Percentiles rank a stretch among this genome's conserved stretches.
Conservation (phyloP, 352 stramenopile species). For the Achlya hypogyna region DNA sequence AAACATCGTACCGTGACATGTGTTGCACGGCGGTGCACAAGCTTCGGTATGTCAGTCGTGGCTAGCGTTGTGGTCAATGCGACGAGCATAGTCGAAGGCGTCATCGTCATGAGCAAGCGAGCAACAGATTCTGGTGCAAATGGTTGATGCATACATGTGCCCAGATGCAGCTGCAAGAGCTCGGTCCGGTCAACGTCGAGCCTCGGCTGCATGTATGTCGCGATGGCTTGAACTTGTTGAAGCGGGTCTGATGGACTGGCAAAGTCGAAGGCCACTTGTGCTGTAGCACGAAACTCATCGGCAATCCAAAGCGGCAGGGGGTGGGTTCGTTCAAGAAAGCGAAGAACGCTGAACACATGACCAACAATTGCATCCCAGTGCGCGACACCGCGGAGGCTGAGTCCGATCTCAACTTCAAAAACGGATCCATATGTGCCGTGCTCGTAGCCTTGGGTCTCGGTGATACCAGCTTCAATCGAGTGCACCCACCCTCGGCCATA, state of each 20-base stretch:
- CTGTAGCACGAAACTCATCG: conserved; percentile 27
- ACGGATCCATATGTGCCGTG: conserved; percentile 31
- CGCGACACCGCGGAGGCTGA: conserved; percentile 26
- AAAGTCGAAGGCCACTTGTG: conserved; percentile 31
- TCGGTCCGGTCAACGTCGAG: conserved; percentile 33
- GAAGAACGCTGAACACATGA: conserved; percentile 27
- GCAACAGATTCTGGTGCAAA: conserved; percentile 45
- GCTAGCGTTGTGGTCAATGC: conserved; percentile 48
- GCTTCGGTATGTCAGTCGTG: background rate
- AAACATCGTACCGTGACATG: background rate
- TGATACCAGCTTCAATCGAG: conserved; percentile 30
- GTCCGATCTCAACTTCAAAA: conserved; percentile 34
- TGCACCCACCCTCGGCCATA: conserved; percentile 29
- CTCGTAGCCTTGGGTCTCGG: conserved; percentile 33
- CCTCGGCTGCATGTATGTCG: conserved; percentile 46
- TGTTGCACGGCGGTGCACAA: background rate
- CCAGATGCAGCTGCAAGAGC: conserved; percentile 27
- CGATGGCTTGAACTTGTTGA: conserved; percentile 35
- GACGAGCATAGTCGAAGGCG: conserved; percentile 44
- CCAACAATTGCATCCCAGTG: conserved; percentile 28
- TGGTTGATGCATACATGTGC: background rate
- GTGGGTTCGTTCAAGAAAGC: conserved; percentile 2
- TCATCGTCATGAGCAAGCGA: conserved; percentile 45
- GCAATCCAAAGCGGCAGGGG: conserved; percentile 26
- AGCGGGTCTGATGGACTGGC: conserved; percentile 25